These are phyloP conservation scores for Fonsecaea pugnacius DNA, from an alignment of 2,329 filamentous ascomycete genomes.

Conservation along the genomic window DNA sequence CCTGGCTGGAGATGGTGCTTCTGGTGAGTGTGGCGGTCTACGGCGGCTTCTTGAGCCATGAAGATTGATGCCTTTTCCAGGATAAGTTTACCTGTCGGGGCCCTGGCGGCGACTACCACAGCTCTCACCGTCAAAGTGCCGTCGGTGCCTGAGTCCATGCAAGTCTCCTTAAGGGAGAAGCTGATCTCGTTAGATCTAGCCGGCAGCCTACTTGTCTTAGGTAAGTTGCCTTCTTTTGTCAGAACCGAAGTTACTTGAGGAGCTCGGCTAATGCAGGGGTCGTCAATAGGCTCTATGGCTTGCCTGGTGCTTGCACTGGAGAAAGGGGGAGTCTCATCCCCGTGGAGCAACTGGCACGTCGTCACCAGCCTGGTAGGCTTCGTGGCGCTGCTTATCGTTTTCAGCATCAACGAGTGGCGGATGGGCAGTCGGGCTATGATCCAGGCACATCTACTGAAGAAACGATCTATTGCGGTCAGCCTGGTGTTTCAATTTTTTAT, in stretches of 20 bases:
- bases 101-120: slow-evolving; percentile 45
- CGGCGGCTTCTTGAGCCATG: not conserved
- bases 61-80: slow-evolving; percentile 17
- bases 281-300: slow-evolving; percentile 43
- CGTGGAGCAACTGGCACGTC: slow-evolving; percentile 46
- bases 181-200: slow-evolving; percentile 50
- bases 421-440: slow-evolving; percentile 48
- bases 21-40: slow-evolving; percentile 17
- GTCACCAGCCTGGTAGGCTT: slow-evolving; percentile 52
- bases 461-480: slow-evolving; percentile 43
- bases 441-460: slow-evolving; percentile 43
- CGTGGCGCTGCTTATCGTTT: slow-evolving; percentile 41
- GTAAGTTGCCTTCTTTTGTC: slow-evolving; percentile 5
- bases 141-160: slow-evolving; percentile 13
- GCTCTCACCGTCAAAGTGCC: slow-evolving; percentile 37
- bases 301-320: slow-evolving; percentile 53
- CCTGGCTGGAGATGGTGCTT: slow-evolving; percentile 39
- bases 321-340: slow-evolving; percentile 45
- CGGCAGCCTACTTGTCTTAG: slow-evolving; percentile 44
- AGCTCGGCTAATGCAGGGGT: not conserved
- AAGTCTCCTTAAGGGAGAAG: slow-evolving; percentile 41
- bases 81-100: slow-evolving; percentile 50
- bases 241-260: not conserved
- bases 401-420: slow-evolving; percentile 44
- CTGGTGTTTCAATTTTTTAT: slow-evolving; percentile 45